phyloP scores from a whole-genome alignment of 495 filamentous ascomycete species.

The Lineolata rhizophorae region DNA sequence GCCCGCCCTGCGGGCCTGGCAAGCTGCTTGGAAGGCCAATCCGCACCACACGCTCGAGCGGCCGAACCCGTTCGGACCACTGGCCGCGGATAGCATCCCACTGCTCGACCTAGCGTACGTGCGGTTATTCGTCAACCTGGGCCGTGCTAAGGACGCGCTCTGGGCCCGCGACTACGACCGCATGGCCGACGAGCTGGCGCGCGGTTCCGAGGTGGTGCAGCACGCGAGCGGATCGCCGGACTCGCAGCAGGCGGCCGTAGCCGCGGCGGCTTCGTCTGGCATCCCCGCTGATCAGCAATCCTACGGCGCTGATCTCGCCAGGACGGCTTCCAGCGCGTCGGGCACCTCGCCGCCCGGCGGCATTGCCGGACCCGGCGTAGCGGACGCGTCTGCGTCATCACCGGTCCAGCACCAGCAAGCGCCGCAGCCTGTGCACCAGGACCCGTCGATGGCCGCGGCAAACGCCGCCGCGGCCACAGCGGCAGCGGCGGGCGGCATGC shows the following conservation, averaged over 20 bases:
- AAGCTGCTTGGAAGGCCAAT: conserved; percentile 78
- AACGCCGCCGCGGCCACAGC: not conserved
- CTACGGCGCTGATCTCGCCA: conserved; percentile 2
- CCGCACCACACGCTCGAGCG: conserved; percentile 71
- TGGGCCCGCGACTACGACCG: conserved; percentile 88
- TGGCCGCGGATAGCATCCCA: conserved; percentile 86
- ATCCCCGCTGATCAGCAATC: conserved; percentile 6
- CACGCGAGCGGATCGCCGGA: conserved; percentile 34
- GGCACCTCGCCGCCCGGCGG: not conserved
- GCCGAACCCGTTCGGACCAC: conserved; percentile 72
- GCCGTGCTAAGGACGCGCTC: conserved; percentile 77
- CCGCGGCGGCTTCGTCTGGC: conserved; percentile 28
- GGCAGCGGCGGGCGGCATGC: not conserved
- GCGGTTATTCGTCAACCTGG: conserved; percentile 78
- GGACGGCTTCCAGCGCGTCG: not conserved
- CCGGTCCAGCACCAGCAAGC: too few relatives aligned
- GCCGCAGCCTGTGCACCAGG: too few relatives aligned
- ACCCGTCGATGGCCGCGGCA: too few relatives aligned
- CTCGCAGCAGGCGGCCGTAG: conserved; percentile 25
- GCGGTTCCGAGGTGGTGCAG: conserved; percentile 53
- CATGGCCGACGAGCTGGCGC: conserved; percentile 76
- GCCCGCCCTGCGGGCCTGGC: conserved; percentile 85
- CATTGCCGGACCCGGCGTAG: not conserved
- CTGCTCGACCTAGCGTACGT: conserved; percentile 90
- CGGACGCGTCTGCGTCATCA: too few relatives aligned